These are phyloP conservation scores for Exophiala xenobiotica DNA, from an alignment of 2,329 filamentous ascomycete genomes.

Conservation along the genomic window DNA sequence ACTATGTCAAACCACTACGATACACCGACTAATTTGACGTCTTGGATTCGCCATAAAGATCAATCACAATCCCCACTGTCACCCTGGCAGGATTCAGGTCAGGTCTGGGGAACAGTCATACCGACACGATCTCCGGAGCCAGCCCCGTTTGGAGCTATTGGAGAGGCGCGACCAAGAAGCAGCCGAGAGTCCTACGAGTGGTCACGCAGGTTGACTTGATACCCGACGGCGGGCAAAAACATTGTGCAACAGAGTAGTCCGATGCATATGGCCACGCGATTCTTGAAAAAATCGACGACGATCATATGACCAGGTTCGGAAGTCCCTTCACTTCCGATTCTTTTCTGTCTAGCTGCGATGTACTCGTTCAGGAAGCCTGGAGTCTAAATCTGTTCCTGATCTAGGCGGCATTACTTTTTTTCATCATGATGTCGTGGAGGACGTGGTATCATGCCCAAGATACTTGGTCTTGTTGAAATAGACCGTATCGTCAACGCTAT, in stretches of 20 bases:
- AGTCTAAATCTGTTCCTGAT: neutral
- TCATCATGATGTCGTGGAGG: conserved; percentile 29
- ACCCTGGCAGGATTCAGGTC: conserved; percentile 9
- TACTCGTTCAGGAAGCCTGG: neutral
- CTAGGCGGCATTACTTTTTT: conserved; percentile 12
- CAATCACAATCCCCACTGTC: conserved; percentile 11
- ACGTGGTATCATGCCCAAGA: conserved; percentile 26
- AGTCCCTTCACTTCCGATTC: neutral
- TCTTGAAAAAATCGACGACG: too few relatives aligned
- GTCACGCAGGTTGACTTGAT: conserved; percentile 52
- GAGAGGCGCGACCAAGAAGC: conserved; percentile 34
- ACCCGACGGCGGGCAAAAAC: too few relatives aligned
- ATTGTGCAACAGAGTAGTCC: too few relatives aligned
- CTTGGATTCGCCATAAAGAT: conserved; percentile 11
- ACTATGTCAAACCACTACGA: conserved; percentile 17
- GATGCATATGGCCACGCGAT: too few relatives aligned
- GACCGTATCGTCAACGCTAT: conserved; percentile 23
- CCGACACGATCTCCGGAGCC: conserved; percentile 10
- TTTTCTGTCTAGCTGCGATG: neutral
- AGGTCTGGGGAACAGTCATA: conserved; percentile 4
- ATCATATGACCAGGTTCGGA: too few relatives aligned
- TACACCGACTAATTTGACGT: conserved; percentile 5
- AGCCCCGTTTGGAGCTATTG: conserved; percentile 41
- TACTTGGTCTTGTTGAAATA: conserved; percentile 30
- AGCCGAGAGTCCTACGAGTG: conserved; percentile 46